A percentile compares a stretch with the other conserved stretches of the same genome.
These are phyloP conservation scores for Mortierella sp. DNA, from an alignment of 371 early-diverging fungal species.

Conservation along the genomic window DNA sequence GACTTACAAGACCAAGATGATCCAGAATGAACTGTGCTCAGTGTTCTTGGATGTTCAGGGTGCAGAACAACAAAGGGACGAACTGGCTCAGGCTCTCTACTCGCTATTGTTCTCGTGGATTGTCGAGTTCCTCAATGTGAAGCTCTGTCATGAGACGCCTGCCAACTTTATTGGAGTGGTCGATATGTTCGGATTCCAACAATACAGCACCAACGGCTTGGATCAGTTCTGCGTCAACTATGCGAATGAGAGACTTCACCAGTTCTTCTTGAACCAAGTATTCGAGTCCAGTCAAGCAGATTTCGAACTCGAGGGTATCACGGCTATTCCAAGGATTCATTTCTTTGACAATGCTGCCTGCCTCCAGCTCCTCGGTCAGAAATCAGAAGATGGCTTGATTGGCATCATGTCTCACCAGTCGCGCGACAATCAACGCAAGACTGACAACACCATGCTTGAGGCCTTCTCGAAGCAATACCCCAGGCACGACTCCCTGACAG, in stretches of 20 bases:
- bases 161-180: constrained; percentile 79
- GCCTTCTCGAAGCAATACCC: constrained; percentile 55
- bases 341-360: constrained; percentile 71
- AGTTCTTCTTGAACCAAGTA: constrained; percentile 78
- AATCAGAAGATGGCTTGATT: constrained; percentile 63
- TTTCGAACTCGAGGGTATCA: constrained; percentile 64
- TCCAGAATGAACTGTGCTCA: constrained; percentile 86
- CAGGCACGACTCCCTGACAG: constrained; percentile 40
- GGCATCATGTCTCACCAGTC: constrained; percentile 70
- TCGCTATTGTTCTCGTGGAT: constrained; percentile 82
- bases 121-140: constrained; percentile 77
- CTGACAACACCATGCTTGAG: constrained; percentile 55
- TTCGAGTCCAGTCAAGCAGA: constrained; percentile 68
- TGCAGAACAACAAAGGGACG: constrained; percentile 75
- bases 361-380: constrained; percentile 67
- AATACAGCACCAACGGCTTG: constrained; percentile 70
- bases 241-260: constrained; percentile 83
- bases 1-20: constrained; percentile 84
- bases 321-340: constrained; percentile 59
- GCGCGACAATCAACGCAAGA: constrained; percentile 48
- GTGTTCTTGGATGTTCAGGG: constrained; percentile 86
- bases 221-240: constrained; percentile 88
- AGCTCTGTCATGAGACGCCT: constrained; percentile 70
- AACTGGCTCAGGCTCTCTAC: constrained; percentile 80
- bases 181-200: constrained; percentile 79